phyloP scores from a whole-genome alignment of 106 monocot genomes.

The Phalaenopsis equestris region DNA sequence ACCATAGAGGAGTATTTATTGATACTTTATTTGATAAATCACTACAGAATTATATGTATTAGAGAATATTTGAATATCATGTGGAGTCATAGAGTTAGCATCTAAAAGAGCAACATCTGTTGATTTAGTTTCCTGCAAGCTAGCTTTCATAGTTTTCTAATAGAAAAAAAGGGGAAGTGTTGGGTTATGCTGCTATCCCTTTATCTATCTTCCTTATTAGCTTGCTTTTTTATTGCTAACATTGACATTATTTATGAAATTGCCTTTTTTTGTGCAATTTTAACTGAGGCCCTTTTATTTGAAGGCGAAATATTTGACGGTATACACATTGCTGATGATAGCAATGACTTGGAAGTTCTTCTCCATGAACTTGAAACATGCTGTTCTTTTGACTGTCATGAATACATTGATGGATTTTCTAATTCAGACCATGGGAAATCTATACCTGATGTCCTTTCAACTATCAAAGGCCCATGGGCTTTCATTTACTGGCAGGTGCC shows the following conservation, averaged over 20 bases:
- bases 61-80: neutral
- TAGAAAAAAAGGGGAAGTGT: neutral
- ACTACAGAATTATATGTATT: neutral
- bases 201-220: neutral
- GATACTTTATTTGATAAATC: neutral
- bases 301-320: slow-evolving; percentile 97
- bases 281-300: neutral
- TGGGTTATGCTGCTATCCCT: neutral
- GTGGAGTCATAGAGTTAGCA: neutral
- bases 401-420: slow-evolving; percentile 16
- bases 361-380: slow-evolving; percentile 43
- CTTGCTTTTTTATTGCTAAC: neutral
- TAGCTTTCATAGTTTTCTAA: neutral
- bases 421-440: slow-evolving; percentile 21
- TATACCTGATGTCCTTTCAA: slow-evolving; percentile 66
- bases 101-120: neutral
- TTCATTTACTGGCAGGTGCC: slow-evolving; percentile 82
- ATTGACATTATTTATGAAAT: neutral
- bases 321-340: slow-evolving; percentile 44
- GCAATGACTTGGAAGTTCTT: slow-evolving; percentile 74
- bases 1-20: neutral
- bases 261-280: neutral
- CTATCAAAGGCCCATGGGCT: slow-evolving; percentile 88
- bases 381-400: slow-evolving; percentile 25
- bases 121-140: neutral